Base-by-base conservation (phyloP, 371 early-diverging fungal species). In the Actinomucor elegans region DNA sequence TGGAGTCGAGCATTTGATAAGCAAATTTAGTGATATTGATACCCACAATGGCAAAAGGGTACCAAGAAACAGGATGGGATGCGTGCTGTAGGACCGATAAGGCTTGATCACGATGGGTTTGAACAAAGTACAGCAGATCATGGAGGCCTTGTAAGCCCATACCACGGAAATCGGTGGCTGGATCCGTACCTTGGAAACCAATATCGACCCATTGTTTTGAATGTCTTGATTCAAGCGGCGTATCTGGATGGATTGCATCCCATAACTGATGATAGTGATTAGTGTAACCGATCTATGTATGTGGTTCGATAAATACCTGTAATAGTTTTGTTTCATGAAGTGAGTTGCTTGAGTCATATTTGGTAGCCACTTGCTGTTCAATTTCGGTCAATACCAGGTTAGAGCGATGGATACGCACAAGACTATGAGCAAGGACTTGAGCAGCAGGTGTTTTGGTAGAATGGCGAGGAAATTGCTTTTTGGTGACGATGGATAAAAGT, bases 161-260 rank as follows among this genome's bases (percentile, higher is more conserved):
- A 21, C 91, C 90, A 26, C 94, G 78, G 54, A 94, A 94, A 72
- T 94, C 94, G 0, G 92, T 91, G 8, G 94, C 88, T 1, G 92
- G 94, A 64, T 92, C 91, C 17, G 67, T 71, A 31, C 92, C 92
- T 57, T 94, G 94, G 57, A 94, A 94, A 0, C 88, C 89, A 61
- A 91, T 79, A 44, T 83, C 77, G 37, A 69, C 64, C 92, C 92
- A 92, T 59, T 90, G 88, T 49, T 70, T 68, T 5, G 84, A 72
- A 15, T 80, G 52, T 15, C 91, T 60, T 11, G 57, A 50, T 8
- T 59, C 54, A 14, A 90, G 62, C 37, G 72, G 57, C 23, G 81
- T 79, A 34, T 79, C 61, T 0, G 90, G 91, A 73, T 79, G 83
- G 44, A 90, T 66, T 6, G 72, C 41, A 1, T 80, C 72, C 91